These are phyloP conservation scores for Ophiobolus disseminans DNA, from an alignment of 2,329 filamentous ascomycete species.

Conservation along the genomic window DNA sequence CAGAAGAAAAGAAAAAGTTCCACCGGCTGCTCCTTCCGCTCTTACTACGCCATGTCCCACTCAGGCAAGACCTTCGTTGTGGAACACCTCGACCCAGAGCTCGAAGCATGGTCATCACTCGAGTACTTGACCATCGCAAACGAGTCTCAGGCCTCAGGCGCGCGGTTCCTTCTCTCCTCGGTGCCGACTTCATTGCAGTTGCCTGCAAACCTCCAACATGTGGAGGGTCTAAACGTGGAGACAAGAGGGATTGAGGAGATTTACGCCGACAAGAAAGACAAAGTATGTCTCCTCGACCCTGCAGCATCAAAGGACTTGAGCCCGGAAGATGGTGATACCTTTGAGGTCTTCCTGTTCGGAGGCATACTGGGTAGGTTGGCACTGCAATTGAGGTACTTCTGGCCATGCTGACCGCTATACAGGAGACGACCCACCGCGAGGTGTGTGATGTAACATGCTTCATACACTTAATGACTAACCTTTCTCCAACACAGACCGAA, in stretches of 20 bases:
- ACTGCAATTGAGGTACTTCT: background rate
- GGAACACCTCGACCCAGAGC: slow-evolving; percentile 93
- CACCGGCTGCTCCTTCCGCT: slow-evolving; percentile 21
- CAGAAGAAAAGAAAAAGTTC: slow-evolving; percentile 14
- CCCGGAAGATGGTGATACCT: slow-evolving; percentile 80
- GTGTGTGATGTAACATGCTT: slow-evolving; percentile 58
- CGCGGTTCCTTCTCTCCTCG: slow-evolving; percentile 81
- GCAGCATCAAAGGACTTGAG: slow-evolving; percentile 79
- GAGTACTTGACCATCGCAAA: slow-evolving; percentile 89
- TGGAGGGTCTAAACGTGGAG: slow-evolving; percentile 73
- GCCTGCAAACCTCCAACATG: slow-evolving; percentile 64
- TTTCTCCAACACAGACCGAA: slow-evolving; percentile 70
- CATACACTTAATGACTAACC: background rate
- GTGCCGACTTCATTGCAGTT: slow-evolving; percentile 71
- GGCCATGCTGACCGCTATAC: slow-evolving; percentile 21
- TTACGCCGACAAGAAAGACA: slow-evolving; percentile 73
- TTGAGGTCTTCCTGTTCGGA: slow-evolving; percentile 94
- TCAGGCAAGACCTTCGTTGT: slow-evolving; percentile 81
- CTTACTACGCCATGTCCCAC: slow-evolving; percentile 37
- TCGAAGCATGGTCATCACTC: slow-evolving; percentile 91
- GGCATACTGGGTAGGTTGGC: slow-evolving; percentile 80
- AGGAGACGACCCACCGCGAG: slow-evolving; percentile 94
- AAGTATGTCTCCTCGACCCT: slow-evolving; percentile 89
- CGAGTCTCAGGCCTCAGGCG: slow-evolving; percentile 73
- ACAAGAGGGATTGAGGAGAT: slow-evolving; percentile 81